Conservation (phyloP, 2,329 filamentous ascomycete genomes). For the Pseudogymnoascus sp. region DNA sequence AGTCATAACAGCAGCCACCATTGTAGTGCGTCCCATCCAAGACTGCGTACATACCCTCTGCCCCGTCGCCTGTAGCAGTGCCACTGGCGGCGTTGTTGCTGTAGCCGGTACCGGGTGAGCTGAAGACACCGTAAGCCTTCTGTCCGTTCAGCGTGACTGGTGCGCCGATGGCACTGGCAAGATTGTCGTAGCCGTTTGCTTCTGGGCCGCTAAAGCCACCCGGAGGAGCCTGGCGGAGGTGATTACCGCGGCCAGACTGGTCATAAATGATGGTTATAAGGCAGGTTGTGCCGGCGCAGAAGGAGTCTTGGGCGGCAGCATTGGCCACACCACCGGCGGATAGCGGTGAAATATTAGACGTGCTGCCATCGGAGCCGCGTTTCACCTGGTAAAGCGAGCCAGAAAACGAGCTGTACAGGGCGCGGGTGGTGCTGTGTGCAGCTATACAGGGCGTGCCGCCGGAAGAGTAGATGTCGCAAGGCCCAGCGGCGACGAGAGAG, state of each 20-base stretch:
- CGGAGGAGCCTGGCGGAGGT: constrained; percentile 54
- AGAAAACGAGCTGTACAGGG: constrained; percentile 46
- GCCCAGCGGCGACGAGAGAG: constrained; percentile 42
- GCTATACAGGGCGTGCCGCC: constrained; percentile 56
- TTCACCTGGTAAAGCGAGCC: constrained; percentile 53
- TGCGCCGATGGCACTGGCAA: constrained; percentile 51
- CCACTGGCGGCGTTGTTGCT: constrained; percentile 48
- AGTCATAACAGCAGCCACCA: constrained; percentile 48
- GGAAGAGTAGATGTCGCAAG: constrained; percentile 54
- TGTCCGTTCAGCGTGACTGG: constrained; percentile 53
- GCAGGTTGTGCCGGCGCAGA: constrained; percentile 54
- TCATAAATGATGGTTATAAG: constrained; percentile 59
- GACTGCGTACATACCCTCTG: constrained; percentile 55
- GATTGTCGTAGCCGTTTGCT: constrained; percentile 49
- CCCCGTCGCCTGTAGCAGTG: constrained; percentile 45
- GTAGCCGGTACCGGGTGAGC: constrained; percentile 55
- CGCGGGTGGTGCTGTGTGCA: constrained; percentile 57
- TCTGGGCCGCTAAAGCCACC: constrained; percentile 51
- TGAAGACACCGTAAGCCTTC: constrained; percentile 57
- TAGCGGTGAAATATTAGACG: constrained; percentile 35
- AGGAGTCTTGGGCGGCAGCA: constrained; percentile 51
- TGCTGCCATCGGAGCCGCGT: constrained; percentile 42
- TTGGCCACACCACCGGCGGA: constrained; percentile 56
- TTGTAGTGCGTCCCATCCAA: constrained; percentile 55
- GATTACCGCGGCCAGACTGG: constrained; percentile 54